Conservation (phyloP, 2,329 filamentous ascomycete species). For the Pestalotiopsis sp. region DNA sequence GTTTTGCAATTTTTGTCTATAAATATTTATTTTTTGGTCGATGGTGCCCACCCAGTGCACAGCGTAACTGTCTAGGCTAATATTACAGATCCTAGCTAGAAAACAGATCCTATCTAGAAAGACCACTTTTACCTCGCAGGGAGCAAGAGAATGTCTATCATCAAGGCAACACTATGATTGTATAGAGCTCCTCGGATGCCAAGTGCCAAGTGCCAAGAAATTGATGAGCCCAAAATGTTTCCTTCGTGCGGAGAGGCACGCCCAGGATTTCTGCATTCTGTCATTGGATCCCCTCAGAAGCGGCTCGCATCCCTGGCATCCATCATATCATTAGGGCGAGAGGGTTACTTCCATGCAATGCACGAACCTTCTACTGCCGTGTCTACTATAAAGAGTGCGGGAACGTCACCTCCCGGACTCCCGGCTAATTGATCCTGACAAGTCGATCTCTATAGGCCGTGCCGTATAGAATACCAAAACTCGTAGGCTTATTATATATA, state of each 20-base stretch:
- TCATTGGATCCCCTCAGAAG: background rate
- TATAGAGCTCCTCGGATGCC: too few species aligned
- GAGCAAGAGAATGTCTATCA: too few species aligned
- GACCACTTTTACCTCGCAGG: too few species aligned
- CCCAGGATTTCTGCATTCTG: background rate
- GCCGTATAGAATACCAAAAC: background rate
- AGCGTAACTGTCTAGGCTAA: too few species aligned
- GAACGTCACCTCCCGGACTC: background rate
- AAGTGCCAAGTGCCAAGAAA: too few species aligned
- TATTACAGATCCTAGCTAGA: too few species aligned
- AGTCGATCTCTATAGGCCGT: background rate
- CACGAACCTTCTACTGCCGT: background rate
- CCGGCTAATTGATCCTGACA: background rate
- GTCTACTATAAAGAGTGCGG: background rate
- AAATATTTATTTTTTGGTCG: too few species aligned
- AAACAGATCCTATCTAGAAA: too few species aligned
- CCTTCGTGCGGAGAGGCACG: background rate
- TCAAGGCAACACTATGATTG: too few species aligned
- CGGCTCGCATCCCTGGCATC: background rate
- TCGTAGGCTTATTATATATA: background rate
- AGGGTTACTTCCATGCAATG: background rate
- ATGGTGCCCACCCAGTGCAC: too few species aligned
- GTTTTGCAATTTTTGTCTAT: too few species aligned
- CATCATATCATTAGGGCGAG: background rate
- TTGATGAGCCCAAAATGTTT: background rate